Conservation (phyloP, 805 yeast species). For the Torulaspora gathmanii region DNA sequence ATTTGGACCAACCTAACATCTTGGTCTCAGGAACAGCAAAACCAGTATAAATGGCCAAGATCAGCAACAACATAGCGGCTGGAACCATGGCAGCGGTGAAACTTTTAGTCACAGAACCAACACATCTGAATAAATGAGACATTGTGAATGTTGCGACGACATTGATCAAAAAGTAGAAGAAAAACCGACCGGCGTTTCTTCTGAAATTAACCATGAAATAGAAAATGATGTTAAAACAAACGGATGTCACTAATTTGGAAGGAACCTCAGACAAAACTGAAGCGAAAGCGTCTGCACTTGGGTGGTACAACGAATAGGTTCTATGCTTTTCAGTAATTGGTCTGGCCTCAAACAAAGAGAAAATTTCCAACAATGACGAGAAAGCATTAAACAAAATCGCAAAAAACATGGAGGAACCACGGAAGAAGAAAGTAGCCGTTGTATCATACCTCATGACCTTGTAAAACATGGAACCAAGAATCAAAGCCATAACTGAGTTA, state of each 20-base stretch:
- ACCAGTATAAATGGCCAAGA: slow-evolving; percentile 50
- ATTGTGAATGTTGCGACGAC: slow-evolving; percentile 44
- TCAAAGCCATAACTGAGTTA: slow-evolving; percentile 49
- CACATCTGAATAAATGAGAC: slow-evolving; percentile 52
- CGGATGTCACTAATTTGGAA: slow-evolving; percentile 41
- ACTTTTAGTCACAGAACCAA: slow-evolving; percentile 47
- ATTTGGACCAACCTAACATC: slow-evolving; percentile 61
- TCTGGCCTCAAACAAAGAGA: slow-evolving; percentile 51
- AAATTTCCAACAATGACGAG: slow-evolving; percentile 54
- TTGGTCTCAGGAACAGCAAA: slow-evolving; percentile 53
- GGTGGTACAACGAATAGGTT: slow-evolving; percentile 52
- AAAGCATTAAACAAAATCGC: slow-evolving; percentile 60
- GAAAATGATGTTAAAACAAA: slow-evolving; percentile 46
- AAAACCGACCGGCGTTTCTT: slow-evolving; percentile 50
- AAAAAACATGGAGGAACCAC: slow-evolving; percentile 66
- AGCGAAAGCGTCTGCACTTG: slow-evolving; percentile 55
- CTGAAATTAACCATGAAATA: slow-evolving; percentile 53
- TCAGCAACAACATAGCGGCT: slow-evolving; percentile 46
- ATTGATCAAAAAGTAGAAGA: slow-evolving; percentile 46
- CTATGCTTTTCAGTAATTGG: slow-evolving; percentile 57
- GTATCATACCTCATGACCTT: slow-evolving; percentile 37
- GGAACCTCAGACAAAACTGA: slow-evolving; percentile 50
- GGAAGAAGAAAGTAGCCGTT: slow-evolving; percentile 47
- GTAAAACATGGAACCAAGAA: slow-evolving; percentile 55
- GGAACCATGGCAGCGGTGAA: slow-evolving; percentile 56